Evolutionary conservation across 371 early-diverging fungal species (phyloP).

Genomic region (Smittium culicis): DNA sequence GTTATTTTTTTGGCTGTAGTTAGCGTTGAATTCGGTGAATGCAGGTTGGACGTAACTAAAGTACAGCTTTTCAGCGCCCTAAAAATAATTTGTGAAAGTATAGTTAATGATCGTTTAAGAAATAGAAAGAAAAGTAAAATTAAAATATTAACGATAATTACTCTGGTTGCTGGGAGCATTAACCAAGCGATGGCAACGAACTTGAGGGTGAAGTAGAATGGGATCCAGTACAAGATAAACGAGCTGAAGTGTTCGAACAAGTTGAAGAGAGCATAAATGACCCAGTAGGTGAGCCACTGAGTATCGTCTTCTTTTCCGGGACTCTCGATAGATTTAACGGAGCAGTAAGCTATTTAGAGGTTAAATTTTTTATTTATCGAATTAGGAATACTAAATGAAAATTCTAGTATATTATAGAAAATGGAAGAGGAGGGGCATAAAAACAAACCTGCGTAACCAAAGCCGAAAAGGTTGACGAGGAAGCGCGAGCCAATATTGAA

Average conservation of each 20-base stretch:
- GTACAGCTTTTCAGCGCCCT: too few species aligned
- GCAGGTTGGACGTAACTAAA: too few species aligned
- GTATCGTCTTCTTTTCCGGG: not conserved
- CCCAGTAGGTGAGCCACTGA: slow-evolving; percentile 51
- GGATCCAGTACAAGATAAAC: slow-evolving; percentile 70
- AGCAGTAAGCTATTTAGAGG: slow-evolving; percentile 30
- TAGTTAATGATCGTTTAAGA: too few species aligned
- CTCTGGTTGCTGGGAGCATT: slow-evolving; percentile 57
- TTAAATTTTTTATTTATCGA: too few species aligned
- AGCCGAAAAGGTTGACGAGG: slow-evolving; percentile 69
- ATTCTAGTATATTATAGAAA: too few species aligned
- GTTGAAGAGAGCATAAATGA: slow-evolving; percentile 70
- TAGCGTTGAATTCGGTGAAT: too few species aligned
- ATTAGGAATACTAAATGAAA: too few species aligned
- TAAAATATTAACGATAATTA: too few species aligned
- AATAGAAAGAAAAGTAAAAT: too few species aligned
- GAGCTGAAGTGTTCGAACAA: slow-evolving; percentile 76
- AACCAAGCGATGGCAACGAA: slow-evolving; percentile 70
- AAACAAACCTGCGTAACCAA: slow-evolving; percentile 87
- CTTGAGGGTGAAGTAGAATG: slow-evolving; percentile 88
- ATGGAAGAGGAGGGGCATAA: too few species aligned
- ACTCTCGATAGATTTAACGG: not conserved
- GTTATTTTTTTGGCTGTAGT: too few species aligned
- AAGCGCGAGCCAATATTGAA: slow-evolving; percentile 72
- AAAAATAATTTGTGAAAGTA: too few species aligned